Evolutionary conservation across 495 filamentous ascomycete species (phyloP).

Genomic region (Xylaria longipes): DNA sequence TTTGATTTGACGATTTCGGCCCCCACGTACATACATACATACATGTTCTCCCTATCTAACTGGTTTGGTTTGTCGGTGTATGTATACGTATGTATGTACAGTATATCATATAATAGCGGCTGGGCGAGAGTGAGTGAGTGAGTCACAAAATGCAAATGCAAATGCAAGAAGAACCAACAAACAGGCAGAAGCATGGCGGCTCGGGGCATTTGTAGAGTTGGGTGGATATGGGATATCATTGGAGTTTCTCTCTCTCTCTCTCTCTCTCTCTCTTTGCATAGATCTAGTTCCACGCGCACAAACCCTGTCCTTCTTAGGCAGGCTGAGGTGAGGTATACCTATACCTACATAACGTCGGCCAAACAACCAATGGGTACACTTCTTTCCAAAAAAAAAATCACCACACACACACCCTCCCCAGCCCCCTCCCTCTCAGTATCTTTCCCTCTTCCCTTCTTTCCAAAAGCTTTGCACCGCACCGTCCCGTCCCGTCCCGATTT

Average conservation of each 20-base stretch:
- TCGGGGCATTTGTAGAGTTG: background rate
- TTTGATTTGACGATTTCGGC: slow-evolving; percentile 10
- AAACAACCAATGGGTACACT: slow-evolving; percentile 17
- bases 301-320: slow-evolving; percentile 7
- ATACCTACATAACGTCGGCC: slow-evolving; percentile 6
- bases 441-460: slow-evolving; percentile 1
- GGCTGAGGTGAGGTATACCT: background rate
- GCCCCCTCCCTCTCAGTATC: background rate
- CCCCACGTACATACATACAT: background rate
- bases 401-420: background rate
- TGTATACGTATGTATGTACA: too few relatives aligned
- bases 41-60: background rate
- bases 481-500: background rate
- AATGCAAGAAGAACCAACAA: slow-evolving; percentile 8
- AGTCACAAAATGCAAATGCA: slow-evolving; percentile 12
- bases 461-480: background rate
- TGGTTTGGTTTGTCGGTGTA: slow-evolving; percentile 9
- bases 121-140: background rate
- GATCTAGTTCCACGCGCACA: background rate
- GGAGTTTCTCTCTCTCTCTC: slow-evolving; percentile 8
- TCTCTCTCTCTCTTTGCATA: background rate
- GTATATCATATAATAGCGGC: background rate
- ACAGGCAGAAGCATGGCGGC: slow-evolving; percentile 20
- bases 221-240: slow-evolving; percentile 21
- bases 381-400: background rate